These are phyloP conservation scores for Tulasnella sp. DNA, from an alignment of 768 basidiomycete genomes.

Conservation along the genomic window DNA sequence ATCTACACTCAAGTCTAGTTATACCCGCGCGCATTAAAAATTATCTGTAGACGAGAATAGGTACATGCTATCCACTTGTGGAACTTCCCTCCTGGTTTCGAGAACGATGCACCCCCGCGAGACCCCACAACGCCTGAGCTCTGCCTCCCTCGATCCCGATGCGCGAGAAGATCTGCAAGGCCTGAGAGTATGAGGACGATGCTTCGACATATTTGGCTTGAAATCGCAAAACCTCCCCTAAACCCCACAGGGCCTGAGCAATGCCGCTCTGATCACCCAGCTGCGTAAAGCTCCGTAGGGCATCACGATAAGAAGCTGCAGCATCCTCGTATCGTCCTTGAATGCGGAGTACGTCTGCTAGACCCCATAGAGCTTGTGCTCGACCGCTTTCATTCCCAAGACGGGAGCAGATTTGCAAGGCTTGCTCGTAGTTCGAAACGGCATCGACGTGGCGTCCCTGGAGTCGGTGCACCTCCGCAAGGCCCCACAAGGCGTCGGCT, in stretches of 20 bases:
- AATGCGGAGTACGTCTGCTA: not conserved
- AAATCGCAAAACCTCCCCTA: not conserved
- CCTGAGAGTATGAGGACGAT: not conserved
- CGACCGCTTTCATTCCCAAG: not conserved
- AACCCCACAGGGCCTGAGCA: not conserved
- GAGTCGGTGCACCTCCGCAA: not conserved
- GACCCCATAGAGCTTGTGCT: constrained; percentile 2
- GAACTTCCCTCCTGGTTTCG: not conserved
- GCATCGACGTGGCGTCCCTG: not conserved
- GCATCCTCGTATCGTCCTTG: constrained; percentile 8
- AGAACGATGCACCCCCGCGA: not conserved
- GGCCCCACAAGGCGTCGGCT: not conserved
- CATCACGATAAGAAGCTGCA: not conserved
- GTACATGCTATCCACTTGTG: not conserved
- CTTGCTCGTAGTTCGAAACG: not conserved
- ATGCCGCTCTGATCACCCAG: not conserved
- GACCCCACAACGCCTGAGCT: not conserved
- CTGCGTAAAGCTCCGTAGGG: not conserved
- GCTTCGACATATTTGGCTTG: not conserved
- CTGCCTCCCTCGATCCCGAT: not conserved
- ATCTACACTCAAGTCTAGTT: too few species aligned
- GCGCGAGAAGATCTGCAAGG: not conserved
- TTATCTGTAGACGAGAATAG: too few species aligned
- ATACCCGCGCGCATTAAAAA: too few species aligned
- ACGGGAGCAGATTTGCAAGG: not conserved